These are phyloP conservation scores for Cladophialophora exuberans DNA, from an alignment of 2,329 filamentous ascomycete genomes.

Conservation along the genomic window DNA sequence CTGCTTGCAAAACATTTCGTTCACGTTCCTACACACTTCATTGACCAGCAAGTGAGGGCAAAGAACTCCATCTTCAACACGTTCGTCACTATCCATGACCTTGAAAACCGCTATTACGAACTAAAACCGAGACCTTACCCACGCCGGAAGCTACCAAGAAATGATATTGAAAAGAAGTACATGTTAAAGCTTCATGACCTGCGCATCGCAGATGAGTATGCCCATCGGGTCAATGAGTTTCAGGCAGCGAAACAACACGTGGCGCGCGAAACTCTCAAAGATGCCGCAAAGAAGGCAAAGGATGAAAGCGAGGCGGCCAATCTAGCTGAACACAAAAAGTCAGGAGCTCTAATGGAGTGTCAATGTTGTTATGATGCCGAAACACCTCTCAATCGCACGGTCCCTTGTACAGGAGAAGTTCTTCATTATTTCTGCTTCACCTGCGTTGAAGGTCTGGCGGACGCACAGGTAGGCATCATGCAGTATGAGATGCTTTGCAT, in stretches of 20 bases:
- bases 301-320: constrained; percentile 39
- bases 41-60: constrained; percentile 26
- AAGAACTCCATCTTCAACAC: constrained; percentile 36
- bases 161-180: constrained; percentile 28
- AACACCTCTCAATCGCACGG: constrained; percentile 66
- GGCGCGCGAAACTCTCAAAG: constrained; percentile 25
- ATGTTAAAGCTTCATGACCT: constrained; percentile 15
- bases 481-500: constrained; percentile 72
- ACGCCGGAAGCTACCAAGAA: constrained; percentile 30
- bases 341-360: constrained; percentile 67
- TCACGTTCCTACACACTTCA: constrained; percentile 31
- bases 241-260: constrained; percentile 36
- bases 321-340: constrained; percentile 43
- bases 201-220: constrained; percentile 23
- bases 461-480: constrained; percentile 69
- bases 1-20: constrained; percentile 32
- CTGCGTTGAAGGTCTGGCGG: constrained; percentile 68
- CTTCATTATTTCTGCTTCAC: constrained; percentile 70
- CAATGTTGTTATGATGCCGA: constrained; percentile 71
- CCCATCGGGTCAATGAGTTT: constrained; percentile 34
- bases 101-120: constrained; percentile 30
- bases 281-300: constrained; percentile 30
- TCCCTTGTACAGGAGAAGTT: constrained; percentile 64
- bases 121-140: constrained; percentile 26
- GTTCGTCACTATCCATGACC: constrained; percentile 35